Base-by-base conservation (phyloP, 352 stramenopile genomes). In the Phytophthora agathidicida region DNA sequence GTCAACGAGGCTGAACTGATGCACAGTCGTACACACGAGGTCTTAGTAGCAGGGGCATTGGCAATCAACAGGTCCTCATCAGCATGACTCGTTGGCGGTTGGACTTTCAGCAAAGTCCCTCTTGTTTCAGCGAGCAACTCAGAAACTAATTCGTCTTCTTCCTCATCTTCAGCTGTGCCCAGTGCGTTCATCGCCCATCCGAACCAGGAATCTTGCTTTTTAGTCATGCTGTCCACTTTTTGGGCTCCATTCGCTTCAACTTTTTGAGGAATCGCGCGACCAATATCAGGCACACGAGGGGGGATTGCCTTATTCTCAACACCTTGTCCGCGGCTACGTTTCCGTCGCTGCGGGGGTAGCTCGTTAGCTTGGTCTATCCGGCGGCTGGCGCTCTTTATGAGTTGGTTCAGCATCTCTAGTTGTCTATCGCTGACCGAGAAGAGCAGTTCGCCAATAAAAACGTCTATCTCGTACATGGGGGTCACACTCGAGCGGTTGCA, bases 341-440 rank as follows among this genome's bases (percentile, higher is more conserved):
- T 37, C 30, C n/a, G 37, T 52, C 7, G n/a, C 44, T 54, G 38
- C 0, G 26, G 26, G 36, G 54, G 11, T 8, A 27, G 9, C 9
- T 50, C 41, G 20, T 65, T 39, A 7, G 48, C 27, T 50, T 67
- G 42, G 17, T 68, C 53, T 7, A 65, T 65, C 33, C 73, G 80
- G 24, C 42, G 37, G 5, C 54, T 78, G 24, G 73, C 68, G 33
- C 67, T 82, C 35, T 62, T 60, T 28, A 88, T 60, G 17, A 94
- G 65, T 50, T 93, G 67, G 7, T 80, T 69, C n/a, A 95, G 62
- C 86, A 95, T 95, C 8, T 80, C 43, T 38, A 96, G 62, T 54
- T 96, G 86, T 28, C 86, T 71, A 64, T 96, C 78, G 46, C 86
- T 96, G 23, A 94, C 46, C 3, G 86, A 94, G 27, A 96, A 92